These are phyloP conservation scores for Areca catechu DNA, from an alignment of 176 grass and related monocot species.

Conservation along the genomic window DNA sequence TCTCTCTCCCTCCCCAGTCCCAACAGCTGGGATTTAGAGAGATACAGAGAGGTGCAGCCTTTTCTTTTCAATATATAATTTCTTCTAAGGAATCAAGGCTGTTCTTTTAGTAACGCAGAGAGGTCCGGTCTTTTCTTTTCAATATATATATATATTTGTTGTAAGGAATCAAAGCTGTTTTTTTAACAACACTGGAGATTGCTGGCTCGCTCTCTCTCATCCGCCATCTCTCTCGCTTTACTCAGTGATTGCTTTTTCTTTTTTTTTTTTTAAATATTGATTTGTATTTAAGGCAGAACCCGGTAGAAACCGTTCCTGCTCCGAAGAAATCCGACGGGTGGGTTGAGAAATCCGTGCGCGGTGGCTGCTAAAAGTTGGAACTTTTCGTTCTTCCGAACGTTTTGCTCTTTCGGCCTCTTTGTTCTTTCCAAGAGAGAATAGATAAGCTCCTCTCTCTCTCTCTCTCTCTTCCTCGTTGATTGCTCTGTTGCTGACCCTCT, in stretches of 20 bases:
- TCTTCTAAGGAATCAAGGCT: too few relatives aligned
- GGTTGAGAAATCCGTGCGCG: background rate
- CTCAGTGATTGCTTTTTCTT: too few relatives aligned
- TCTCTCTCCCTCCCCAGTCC: background rate
- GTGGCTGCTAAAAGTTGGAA: background rate
- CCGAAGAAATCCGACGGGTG: slow-evolving; percentile 6
- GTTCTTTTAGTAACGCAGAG: too few relatives aligned
- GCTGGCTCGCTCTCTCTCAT: background rate
- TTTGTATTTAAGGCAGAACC: background rate
- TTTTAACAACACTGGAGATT: too few relatives aligned
- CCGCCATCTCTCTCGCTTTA: background rate
- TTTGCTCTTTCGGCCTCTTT: background rate
- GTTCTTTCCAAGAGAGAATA: slow-evolving; percentile 1
- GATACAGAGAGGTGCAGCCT: background rate
- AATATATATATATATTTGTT: too few relatives aligned
- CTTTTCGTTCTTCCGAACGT: background rate
- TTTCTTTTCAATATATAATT: too few relatives aligned
- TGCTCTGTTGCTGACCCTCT: too few relatives aligned
- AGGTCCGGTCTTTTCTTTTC: too few relatives aligned
- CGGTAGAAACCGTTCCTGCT: background rate
- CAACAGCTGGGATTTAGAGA: background rate
- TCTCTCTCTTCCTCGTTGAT: slow-evolving; percentile 9
- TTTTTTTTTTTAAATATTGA: too few relatives aligned
- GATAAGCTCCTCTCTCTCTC: slow-evolving; percentile 13
- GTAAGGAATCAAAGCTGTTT: too few relatives aligned